Evolutionary conservation across 2,329 filamentous ascomycete species (phyloP).

Genomic region (Hypoxylon sp.): DNA sequence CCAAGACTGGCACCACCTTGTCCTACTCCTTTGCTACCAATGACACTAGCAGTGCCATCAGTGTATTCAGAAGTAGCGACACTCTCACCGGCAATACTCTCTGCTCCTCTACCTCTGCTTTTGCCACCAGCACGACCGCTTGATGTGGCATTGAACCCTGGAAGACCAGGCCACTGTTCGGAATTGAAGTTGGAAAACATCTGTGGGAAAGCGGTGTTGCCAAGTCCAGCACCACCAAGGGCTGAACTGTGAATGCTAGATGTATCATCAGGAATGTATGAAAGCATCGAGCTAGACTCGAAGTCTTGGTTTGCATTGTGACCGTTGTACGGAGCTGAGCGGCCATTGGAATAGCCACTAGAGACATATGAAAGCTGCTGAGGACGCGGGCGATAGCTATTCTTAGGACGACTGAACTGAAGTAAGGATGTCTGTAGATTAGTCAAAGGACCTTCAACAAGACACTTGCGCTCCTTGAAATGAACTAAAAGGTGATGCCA

Average conservation of each 20-base stretch:
- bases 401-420: slow-evolving; percentile 95
- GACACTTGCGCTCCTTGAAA: slow-evolving; percentile 96
- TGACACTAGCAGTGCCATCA: slow-evolving; percentile 83
- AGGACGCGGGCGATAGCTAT: slow-evolving; percentile 88
- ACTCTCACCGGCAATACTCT: slow-evolving; percentile 91
- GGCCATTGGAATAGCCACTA: slow-evolving; percentile 54
- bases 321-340: slow-evolving; percentile 60
- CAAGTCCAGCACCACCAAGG: slow-evolving; percentile 85
- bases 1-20: slow-evolving; percentile 91
- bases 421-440: slow-evolving; percentile 96
- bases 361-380: slow-evolving; percentile 79
- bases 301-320: slow-evolving; percentile 66
- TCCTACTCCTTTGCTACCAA: slow-evolving; percentile 80
- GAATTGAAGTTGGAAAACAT: slow-evolving; percentile 95
- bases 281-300: slow-evolving; percentile 90
- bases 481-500: slow-evolving; percentile 97
- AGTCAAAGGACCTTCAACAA: slow-evolving; percentile 94
- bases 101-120: slow-evolving; percentile 75
- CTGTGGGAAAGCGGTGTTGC: slow-evolving; percentile 83
- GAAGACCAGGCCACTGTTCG: slow-evolving; percentile 89
- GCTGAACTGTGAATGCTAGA: slow-evolving; percentile 95
- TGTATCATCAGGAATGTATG: slow-evolving; percentile 96
- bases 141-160: slow-evolving; percentile 69
- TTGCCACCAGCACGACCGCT: slow-evolving; percentile 76
- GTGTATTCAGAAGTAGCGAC: slow-evolving; percentile 92